phyloP scores from a whole-genome alignment of 2,329 filamentous ascomycete species.

The Venturiaceae sp. region DNA sequence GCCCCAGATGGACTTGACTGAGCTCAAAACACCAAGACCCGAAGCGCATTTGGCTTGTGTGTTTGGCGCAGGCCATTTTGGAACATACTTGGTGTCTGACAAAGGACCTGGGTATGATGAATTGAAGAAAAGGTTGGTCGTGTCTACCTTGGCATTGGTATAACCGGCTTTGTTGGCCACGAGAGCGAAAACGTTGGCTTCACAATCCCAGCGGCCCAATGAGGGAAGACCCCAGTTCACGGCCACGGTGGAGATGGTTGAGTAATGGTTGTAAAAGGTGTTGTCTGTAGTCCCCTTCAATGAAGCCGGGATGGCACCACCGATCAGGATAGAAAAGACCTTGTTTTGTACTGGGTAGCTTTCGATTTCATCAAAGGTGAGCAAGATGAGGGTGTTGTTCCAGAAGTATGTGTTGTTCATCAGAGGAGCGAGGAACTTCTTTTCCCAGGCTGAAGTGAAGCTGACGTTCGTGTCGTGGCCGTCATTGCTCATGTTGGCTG shows the following conservation, averaged over 20 bases:
- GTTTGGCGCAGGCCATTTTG: not conserved
- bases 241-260: slow-evolving; percentile 32
- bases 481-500: slow-evolving; percentile 40
- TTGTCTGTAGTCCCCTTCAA: slow-evolving; percentile 58
- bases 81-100: not conserved
- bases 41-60: not conserved
- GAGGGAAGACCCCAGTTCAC: slow-evolving; percentile 36
- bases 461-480: slow-evolving; percentile 54
- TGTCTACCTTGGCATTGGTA: not conserved
- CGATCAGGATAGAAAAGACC: slow-evolving; percentile 62
- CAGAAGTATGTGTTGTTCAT: slow-evolving; percentile 61
- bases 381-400: slow-evolving; percentile 62
- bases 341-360: slow-evolving; percentile 58
- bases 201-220: slow-evolving; percentile 36
- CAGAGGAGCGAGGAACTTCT: slow-evolving; percentile 59
- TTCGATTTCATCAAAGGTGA: slow-evolving; percentile 73
- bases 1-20: too few species aligned
- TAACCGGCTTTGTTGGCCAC: slow-evolving; percentile 24
- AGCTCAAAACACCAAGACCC: not conserved
- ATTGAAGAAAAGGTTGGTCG: not conserved
- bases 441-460: slow-evolving; percentile 58
- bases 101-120: not conserved
- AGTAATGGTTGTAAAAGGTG: slow-evolving; percentile 45
- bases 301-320: slow-evolving; percentile 51
- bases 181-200: slow-evolving; percentile 33